These are phyloP conservation scores for Eutrema yunnanense DNA, from an alignment of 345 rosid species.

Conservation along the genomic window DNA sequence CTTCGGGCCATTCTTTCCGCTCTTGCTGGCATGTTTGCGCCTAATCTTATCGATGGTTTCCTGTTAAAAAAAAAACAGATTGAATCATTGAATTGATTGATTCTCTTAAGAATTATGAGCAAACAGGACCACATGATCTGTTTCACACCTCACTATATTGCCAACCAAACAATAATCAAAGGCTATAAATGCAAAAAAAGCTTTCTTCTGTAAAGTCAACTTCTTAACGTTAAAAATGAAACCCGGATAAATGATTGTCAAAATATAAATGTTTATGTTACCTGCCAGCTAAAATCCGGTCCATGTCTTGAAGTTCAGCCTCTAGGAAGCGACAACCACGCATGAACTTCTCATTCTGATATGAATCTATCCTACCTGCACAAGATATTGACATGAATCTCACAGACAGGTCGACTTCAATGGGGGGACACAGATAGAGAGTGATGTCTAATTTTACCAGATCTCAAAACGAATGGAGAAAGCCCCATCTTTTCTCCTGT, in stretches of 20 bases:
- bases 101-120: neutral
- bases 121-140: constrained; percentile 29
- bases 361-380: constrained; percentile 70
- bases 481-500: constrained; percentile 81
- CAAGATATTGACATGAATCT: neutral
- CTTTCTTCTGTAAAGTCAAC: constrained; percentile 17
- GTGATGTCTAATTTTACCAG: constrained; percentile 46
- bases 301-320: constrained; percentile 91
- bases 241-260: neutral
- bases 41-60: constrained; percentile 77
- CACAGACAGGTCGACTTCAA: neutral
- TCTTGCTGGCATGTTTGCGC: constrained; percentile 97
- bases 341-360: constrained; percentile 77
- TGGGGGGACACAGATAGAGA: constrained; percentile 8
- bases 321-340: constrained; percentile 89
- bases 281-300: constrained; percentile 78
- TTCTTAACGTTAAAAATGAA: neutral
- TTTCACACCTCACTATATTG: constrained; percentile 23
- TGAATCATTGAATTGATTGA: neutral
- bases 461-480: constrained; percentile 79
- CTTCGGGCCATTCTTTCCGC: constrained; percentile 70
- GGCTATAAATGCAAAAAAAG: constrained; percentile 22
- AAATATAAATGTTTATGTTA: constrained; percentile 23
- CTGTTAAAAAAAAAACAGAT: constrained; percentile 32
- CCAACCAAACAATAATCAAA: constrained; percentile 11